phyloP scores from a whole-genome alignment of 768 basidiomycete species.

The Leccinum broughii region DNA sequence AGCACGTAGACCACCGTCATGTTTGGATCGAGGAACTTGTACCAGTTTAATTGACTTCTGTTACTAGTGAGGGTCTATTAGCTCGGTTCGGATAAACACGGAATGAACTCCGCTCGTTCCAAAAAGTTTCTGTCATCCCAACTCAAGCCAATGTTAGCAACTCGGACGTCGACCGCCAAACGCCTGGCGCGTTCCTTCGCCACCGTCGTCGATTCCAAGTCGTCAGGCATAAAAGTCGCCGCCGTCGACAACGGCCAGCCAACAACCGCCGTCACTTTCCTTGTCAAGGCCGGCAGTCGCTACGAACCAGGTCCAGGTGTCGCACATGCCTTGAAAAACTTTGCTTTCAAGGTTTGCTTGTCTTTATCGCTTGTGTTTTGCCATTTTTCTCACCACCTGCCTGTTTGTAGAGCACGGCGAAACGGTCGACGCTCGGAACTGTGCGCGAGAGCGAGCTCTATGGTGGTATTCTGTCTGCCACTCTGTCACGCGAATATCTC shows the following conservation, averaged over 20 bases:
- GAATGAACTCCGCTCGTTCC: constrained; percentile 32
- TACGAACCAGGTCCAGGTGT: constrained; percentile 88
- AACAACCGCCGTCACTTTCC: constrained; percentile 82
- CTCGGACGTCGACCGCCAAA: constrained; percentile 59
- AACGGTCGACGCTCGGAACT: constrained; percentile 85
- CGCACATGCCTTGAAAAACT: constrained; percentile 95
- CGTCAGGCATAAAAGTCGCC: constrained; percentile 80
- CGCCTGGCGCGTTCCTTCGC: constrained; percentile 75
- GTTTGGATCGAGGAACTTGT: too few relatives aligned
- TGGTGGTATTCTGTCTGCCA: constrained; percentile 87
- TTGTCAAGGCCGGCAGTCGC: constrained; percentile 91
- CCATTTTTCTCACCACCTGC: neutral
- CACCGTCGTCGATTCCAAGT: constrained; percentile 67
- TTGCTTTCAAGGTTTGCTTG: constrained; percentile 90
- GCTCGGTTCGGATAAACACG: constrained; percentile 26
- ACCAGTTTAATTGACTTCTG: too few relatives aligned
- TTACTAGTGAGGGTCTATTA: too few relatives aligned
- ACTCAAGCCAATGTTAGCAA: constrained; percentile 52
- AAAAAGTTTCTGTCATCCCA: constrained; percentile 4
- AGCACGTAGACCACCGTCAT: too few relatives aligned
- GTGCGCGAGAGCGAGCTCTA: constrained; percentile 92
- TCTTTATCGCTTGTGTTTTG: neutral
- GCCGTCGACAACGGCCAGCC: constrained; percentile 81
- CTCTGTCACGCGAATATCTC: constrained; percentile 85
- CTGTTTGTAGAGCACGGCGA: constrained; percentile 67